Evolutionary conservation across 2,329 filamentous ascomycete genomes (phyloP).

Genomic region (Ophiocordyceps australis): DNA sequence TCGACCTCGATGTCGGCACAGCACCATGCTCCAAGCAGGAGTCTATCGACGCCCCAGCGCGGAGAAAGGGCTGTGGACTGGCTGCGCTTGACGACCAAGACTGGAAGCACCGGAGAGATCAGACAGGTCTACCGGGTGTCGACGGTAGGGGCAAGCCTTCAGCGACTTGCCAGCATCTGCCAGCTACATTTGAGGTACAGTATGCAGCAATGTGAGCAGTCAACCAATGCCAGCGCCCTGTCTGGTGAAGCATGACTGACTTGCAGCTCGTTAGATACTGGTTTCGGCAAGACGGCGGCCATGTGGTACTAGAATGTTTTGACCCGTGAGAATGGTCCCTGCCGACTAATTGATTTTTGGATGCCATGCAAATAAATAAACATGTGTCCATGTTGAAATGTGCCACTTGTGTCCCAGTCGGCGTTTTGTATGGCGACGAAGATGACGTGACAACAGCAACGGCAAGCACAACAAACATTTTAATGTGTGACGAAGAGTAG

Average conservation of each 20-base stretch:
- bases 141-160: constrained; percentile 66
- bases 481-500: no score
- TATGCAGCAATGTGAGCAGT: constrained; percentile 79
- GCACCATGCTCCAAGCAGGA: constrained; percentile 44
- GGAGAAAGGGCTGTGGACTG: constrained; percentile 60
- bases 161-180: constrained; percentile 52
- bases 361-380: no score
- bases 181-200: constrained; percentile 48
- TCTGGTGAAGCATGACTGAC: no score
- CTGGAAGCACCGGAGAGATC: constrained; percentile 38
- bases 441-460: no score
- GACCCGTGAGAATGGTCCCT: no score
- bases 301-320: no score
- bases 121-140: constrained; percentile 68
- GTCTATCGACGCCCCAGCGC: constrained; percentile 34
- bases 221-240: background rate
- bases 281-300: constrained; percentile 17
- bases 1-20: constrained; percentile 57
- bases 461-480: no score
- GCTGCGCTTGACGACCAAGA: constrained; percentile 48
- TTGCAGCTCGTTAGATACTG: no score
- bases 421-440: no score
- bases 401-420: no score
- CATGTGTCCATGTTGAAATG: no score
- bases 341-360: no score